phyloP scores from a whole-genome alignment of 73 alveolate species.

The Stentor roeselii region DNA sequence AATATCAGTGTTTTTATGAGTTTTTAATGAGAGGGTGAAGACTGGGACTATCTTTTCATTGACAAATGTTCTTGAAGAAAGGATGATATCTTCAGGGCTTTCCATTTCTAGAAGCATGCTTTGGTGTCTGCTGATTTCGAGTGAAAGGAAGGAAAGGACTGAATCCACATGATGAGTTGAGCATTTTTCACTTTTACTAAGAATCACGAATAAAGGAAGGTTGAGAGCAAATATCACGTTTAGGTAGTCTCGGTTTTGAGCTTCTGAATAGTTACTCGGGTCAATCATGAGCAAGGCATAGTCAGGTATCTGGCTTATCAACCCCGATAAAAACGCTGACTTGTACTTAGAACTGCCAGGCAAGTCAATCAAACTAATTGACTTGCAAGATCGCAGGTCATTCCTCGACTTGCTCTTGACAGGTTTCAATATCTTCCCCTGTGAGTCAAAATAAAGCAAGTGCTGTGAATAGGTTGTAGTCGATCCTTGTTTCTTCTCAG shows the following conservation, averaged over 20 bases:
- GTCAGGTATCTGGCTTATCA: constrained; percentile 18
- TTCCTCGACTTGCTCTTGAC: not conserved
- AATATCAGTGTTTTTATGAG: not conserved
- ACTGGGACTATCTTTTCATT: constrained; percentile 27
- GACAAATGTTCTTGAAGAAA: not conserved
- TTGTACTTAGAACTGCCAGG: constrained; percentile 20
- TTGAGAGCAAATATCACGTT: constrained; percentile 14
- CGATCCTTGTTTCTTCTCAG: constrained; percentile 19
- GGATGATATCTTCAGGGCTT: constrained; percentile 18
- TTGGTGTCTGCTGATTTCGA: not conserved
- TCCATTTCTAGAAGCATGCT: not conserved
- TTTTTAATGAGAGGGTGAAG: not conserved
- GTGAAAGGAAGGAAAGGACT: not conserved
- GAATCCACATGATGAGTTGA: not conserved
- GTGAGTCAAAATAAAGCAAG: not conserved
- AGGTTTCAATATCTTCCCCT: not conserved
- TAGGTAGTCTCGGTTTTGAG: not conserved
- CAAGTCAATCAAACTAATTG: constrained; percentile 21
- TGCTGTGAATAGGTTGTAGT: not conserved
- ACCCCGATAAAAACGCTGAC: not conserved
- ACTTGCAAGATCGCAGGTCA: not conserved
- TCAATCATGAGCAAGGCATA: not conserved
- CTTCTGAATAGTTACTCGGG: not conserved
- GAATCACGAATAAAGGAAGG: not conserved
- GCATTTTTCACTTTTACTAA: constrained; percentile 1